Base-by-base conservation (phyloP, 257 asterid genomes). In the Misopates orontium region DNA sequence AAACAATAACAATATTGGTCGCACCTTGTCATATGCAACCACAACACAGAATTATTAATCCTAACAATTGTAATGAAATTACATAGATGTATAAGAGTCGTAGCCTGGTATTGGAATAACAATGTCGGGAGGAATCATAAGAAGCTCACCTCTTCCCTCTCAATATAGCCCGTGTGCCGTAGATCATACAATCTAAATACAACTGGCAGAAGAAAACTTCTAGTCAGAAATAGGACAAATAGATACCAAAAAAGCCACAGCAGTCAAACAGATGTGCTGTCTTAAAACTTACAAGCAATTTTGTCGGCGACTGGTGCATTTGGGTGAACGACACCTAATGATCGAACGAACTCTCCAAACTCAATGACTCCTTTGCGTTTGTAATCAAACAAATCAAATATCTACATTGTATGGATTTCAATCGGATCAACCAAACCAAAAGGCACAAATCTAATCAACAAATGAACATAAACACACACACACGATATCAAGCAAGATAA, bases 261-360 rank as follows among this genome's bases (percentile, higher is more conserved):
- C n/a, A n/a, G n/a, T n/a, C n/a, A n/a, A n/a, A n/a, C 36, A 8
- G 4, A 10, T 1, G 1, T 36, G 42, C 42, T 36, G n/a, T n/a
- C n/a, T 12, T 32, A 58, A 19, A 58, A 25, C 84, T 60, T 77
- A 84, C 90, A 84, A 36, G 78, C 52, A 25, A 69, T 69, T 73
- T 84, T 84, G 25, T 79, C 80, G 1, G 77, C 77, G 32, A n/a
- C 68, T 21, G 82, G 82, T 15, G 85, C 80, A 44, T 70, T 71
- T 14, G 90, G 90, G 51, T 81, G 87, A 65, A 84, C 81, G 7
- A 84, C 73, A n/a, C 85, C 66, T 71, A 81, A 73, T 23, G 90
- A 77, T 52, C 85, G 73, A 17, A 79, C 85, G 36, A 84, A 84
- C 68, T 77, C 90, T 47, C 87, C 90, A 73, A 81, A 84, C 32